Conservation (phyloP, 1,284 basidiomycete genomes). For the Cryptococcus jaspeensis region DNA sequence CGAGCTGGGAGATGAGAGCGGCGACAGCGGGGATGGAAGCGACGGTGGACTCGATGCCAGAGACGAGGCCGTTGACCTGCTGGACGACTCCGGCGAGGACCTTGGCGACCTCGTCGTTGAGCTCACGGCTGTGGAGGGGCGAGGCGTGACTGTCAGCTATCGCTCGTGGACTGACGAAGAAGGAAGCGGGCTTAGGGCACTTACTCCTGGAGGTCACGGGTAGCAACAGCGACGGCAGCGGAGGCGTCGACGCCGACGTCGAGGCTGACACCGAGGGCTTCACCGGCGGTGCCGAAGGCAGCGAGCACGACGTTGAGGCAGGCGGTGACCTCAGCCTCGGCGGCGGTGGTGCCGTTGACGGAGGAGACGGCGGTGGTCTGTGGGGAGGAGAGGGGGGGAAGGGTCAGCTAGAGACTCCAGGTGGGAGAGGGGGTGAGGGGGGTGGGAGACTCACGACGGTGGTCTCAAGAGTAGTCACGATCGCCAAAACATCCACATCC, state of each 20-base stretch:
- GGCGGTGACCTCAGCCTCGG: constrained; percentile 12
- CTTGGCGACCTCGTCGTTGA: background rate
- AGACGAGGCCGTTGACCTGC: background rate
- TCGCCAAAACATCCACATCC: constrained; percentile 9
- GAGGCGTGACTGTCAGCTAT: background rate
- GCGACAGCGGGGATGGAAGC: background rate
- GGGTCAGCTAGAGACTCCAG: background rate
- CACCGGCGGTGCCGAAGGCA: constrained; percentile 15
- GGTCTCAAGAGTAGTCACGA: constrained; percentile 14
- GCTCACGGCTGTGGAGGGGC: background rate
- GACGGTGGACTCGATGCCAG: background rate
- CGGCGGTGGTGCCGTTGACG: background rate
- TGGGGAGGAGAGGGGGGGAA: background rate
- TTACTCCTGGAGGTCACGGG: background rate
- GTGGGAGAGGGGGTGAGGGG: background rate
- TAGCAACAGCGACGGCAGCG: constrained; percentile 7
- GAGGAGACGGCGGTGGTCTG: constrained; percentile 6
- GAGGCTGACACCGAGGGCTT: constrained; percentile 13
- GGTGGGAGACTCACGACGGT: constrained; percentile 8
- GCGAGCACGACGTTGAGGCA: constrained; percentile 10
- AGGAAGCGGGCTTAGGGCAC: too few relatives aligned
- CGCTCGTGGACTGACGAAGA: too few relatives aligned
- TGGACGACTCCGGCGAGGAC: background rate
- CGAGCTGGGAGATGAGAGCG: background rate
- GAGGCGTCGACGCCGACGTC: constrained; percentile 10